Percentiles rank a stretch among this genome's conserved stretches.
Evolutionary conservation across 2,329 filamentous ascomycete species (phyloP).

Genomic region (Pseudogymnoascus sp.): DNA sequence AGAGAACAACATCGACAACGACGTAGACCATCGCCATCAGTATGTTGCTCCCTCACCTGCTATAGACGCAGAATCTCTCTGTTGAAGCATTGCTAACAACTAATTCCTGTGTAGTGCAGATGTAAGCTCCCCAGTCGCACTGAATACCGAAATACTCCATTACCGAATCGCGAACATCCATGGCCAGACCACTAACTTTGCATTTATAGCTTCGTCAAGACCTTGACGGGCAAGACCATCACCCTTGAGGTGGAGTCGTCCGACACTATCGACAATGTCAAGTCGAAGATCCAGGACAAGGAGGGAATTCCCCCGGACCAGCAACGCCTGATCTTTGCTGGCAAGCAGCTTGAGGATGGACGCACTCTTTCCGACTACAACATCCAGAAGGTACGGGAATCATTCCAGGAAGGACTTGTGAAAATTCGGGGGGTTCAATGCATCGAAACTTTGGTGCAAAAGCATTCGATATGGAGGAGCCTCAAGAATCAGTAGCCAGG

Average conservation of each 20-base stretch:
- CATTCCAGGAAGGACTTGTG: neutral
- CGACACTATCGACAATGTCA: constrained; percentile 99
- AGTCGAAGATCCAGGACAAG: constrained; percentile 99
- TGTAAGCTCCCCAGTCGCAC: constrained; percentile 53
- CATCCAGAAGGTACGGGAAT: constrained; percentile 82
- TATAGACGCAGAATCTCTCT: constrained; percentile 1
- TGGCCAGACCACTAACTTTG: constrained; percentile 19
- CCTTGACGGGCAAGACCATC: constrained; percentile 99
- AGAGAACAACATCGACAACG: constrained; percentile 13
- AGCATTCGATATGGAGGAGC: neutral
- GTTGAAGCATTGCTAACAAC: constrained; percentile 40
- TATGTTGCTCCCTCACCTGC: constrained; percentile 36
- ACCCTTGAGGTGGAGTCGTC: constrained; percentile 98
- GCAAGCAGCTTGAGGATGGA: constrained; percentile 98
- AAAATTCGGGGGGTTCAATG: constrained; percentile 11
- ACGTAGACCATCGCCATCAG: constrained; percentile 40
- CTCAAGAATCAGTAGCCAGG: neutral
- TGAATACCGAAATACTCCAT: constrained; percentile 18
- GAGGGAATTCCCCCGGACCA: constrained; percentile 97
- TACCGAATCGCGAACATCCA: constrained; percentile 21
- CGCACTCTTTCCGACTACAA: constrained; percentile 97
- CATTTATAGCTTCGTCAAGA: constrained; percentile 88
- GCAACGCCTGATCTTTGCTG: constrained; percentile 97
- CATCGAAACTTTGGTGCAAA: neutral
- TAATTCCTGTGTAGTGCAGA: constrained; percentile 63